phyloP scores from a whole-genome alignment of 495 filamentous ascomycete species.

The Immersiella caudata region DNA sequence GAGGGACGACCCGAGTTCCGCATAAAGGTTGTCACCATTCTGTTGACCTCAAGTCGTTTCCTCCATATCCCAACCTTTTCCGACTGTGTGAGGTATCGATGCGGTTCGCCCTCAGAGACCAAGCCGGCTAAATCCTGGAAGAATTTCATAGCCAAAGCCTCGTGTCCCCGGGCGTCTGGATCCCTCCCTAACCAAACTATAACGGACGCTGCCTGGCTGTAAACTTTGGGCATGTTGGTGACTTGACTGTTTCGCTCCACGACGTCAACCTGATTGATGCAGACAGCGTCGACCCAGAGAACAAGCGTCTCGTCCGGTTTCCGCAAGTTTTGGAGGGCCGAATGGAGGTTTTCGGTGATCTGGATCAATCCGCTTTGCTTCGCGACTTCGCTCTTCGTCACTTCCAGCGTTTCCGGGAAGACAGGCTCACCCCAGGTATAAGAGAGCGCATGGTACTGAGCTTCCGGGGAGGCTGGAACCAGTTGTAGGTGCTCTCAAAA shows the following conservation, averaged over 20 bases:
- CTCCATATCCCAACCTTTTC: not conserved
- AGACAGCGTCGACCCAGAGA: constrained; percentile 7
- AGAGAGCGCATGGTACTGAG: not conserved
- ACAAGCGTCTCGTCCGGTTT: not conserved
- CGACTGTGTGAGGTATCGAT: not conserved
- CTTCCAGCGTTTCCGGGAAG: not conserved
- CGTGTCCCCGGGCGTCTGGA: not conserved
- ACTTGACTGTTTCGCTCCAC: not conserved
- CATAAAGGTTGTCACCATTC: not conserved
- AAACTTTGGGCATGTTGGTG: not conserved
- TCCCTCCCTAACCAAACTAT: not conserved
- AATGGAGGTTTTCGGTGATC: not conserved
- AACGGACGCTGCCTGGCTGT: not conserved
- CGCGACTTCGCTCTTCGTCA: not conserved
- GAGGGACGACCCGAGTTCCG: not conserved
- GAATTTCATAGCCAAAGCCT: not conserved
- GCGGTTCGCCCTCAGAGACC: not conserved
- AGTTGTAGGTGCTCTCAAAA: not conserved
- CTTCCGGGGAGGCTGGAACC: not conserved
- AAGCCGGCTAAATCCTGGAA: not conserved
- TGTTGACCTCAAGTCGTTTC: not conserved
- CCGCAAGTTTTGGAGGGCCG: not conserved
- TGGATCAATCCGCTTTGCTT: not conserved
- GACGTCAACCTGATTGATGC: constrained; percentile 1
- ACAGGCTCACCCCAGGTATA: not conserved